Evolutionary conservation across 2,329 filamentous ascomycete genomes (phyloP).

Genomic region (Blastomyces parvus): DNA sequence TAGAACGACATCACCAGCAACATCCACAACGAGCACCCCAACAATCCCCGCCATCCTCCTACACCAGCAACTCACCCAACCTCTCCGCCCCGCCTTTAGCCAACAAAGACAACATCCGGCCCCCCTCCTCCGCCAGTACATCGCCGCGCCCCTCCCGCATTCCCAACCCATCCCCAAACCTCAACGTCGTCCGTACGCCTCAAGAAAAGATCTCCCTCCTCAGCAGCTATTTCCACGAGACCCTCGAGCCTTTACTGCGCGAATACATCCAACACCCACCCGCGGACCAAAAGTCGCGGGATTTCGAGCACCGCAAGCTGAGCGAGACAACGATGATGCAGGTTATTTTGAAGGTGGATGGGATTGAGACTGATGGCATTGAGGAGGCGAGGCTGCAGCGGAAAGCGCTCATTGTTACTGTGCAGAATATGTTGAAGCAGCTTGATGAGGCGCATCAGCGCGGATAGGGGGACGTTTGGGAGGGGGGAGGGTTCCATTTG

Average conservation of each 20-base stretch:
- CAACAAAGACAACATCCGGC: conserved; percentile 13
- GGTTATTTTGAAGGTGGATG: conserved; percentile 50
- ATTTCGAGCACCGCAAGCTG: conserved; percentile 37
- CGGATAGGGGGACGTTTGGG: neutral
- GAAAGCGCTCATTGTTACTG: conserved; percentile 35
- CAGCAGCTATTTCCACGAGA: conserved; percentile 27
- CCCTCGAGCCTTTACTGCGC: conserved; percentile 31
- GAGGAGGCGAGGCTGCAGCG: conserved; percentile 47
- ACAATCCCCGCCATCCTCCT: conserved; percentile 10
- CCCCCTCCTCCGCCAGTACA: conserved; percentile 13
- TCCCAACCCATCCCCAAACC: conserved; percentile 18
- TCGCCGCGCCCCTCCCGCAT: conserved; percentile 23
- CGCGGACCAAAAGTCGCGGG: conserved; percentile 30
- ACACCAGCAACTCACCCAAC: conserved; percentile 17
- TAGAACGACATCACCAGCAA: neutral
- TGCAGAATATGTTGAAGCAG: conserved; percentile 30
- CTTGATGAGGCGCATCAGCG: conserved; percentile 26
- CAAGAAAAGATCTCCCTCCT: conserved; percentile 33
- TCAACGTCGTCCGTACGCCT: conserved; percentile 25
- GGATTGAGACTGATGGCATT: conserved; percentile 61
- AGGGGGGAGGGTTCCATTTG: conserved; percentile 7
- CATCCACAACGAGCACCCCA: conserved; percentile 14
- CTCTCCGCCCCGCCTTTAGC: conserved; percentile 15
- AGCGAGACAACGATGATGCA: conserved; percentile 37
- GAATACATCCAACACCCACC: conserved; percentile 34